A percentile compares a stretch with the other conserved stretches of the same genome.
These are phyloP conservation scores for Botryosphaeria dothidea DNA, from an alignment of 2,329 filamentous ascomycete genomes.

Conservation along the genomic window DNA sequence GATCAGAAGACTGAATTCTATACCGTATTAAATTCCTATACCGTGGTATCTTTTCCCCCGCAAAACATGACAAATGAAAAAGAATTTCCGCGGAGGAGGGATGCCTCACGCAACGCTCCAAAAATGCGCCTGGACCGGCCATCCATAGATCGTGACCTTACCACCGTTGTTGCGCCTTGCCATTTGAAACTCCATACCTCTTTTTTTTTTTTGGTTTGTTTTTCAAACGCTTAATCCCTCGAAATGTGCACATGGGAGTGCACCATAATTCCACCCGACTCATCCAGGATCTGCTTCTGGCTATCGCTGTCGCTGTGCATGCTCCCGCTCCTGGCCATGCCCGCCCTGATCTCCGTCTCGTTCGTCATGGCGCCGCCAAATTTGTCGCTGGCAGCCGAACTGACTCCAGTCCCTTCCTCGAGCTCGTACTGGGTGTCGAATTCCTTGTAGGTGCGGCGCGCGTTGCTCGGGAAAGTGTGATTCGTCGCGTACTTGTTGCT, in stretches of 20 bases:
- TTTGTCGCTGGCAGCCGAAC: not conserved
- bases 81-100: not conserved
- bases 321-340: not conserved
- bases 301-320: constrained; percentile 11
- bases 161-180: not conserved
- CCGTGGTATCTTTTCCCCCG: not conserved
- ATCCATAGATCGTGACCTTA: not conserved
- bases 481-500: not conserved
- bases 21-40: not conserved
- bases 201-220: not conserved
- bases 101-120: not conserved
- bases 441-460: constrained; percentile 11
- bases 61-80: not conserved
- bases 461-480: not conserved
- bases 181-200: not conserved
- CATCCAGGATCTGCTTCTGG: constrained; percentile 61
- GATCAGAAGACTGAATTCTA: not conserved
- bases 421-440: constrained; percentile 18
- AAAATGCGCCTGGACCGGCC: not conserved
- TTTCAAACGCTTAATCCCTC: not conserved
- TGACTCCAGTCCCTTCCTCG: not conserved
- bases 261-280: constrained; percentile 16
- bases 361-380: not conserved
- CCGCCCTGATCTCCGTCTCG: constrained; percentile 10
- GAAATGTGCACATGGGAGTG: constrained; percentile 20